Evolutionary conservation across 805 yeast species (phyloP), one percentile per base, ranked within the genome.

Genomic region (Tetrapisispora pingtungensis): DNA sequence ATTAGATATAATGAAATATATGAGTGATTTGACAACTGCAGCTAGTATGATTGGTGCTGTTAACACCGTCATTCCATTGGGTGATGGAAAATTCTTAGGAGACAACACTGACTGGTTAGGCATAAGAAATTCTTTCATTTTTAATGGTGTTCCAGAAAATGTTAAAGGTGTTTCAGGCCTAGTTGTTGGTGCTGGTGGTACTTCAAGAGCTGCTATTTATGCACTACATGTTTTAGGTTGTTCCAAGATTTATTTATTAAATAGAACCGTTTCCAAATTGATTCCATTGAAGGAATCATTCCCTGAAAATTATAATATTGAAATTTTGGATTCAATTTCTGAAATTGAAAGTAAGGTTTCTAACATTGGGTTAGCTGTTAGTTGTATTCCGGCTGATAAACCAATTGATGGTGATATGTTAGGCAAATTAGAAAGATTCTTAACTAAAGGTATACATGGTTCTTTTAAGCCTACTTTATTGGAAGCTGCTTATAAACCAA

Each of bases 61-160:
- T 44, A 93, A 93, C 67, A 93, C 99, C 0, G 74, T 93, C 41
- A 71, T 73, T 33, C 84, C 83, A 31, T 49, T 69, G 27, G 66
- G 68, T 12, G 43, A 67, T 19, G 79, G 72, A 7, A 66, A 70
- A 43, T 75, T 81, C 46, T 64, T 63, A 41, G 98, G 97, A 51
- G 90, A 85, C 55, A 93, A 93, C 68, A 93, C 99, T 36, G 99
- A 93, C 62, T 93, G 96, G 95, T 67, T 78, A 40, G 99, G 98
- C 10, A 84, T 93, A 52, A 70, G 69, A 38, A 75, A 81, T 48
- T 76, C 96, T 2, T 78, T 88, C 53, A 59, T 67, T 17, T 65
- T 73, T 48, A 71, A 72, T 46, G 95, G 95, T 33, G 80, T 78
- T 35, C 76, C 80, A 34, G 64, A 65, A 34, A 56, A 59, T 46